Base-by-base conservation (phyloP, 2,329 filamentous ascomycete genomes). In the Thyridium curvatum region DNA sequence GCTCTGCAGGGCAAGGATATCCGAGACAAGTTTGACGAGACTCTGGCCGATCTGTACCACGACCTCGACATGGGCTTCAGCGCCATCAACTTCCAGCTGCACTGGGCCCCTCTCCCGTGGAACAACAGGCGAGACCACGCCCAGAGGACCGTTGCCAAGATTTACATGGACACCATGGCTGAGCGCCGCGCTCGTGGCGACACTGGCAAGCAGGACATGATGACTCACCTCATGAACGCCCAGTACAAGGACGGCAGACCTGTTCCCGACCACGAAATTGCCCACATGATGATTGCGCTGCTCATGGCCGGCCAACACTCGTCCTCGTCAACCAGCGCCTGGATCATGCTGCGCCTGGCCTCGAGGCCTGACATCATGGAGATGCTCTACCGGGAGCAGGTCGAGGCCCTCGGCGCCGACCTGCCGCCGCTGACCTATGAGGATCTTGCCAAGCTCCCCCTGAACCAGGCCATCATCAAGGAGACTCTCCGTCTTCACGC, bases 401-500 rank as follows among this genome's bases (percentile, higher is more conserved):
- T 85, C 50, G 62, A 74, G 39, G 74, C 74, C 40, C 73, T 95
- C 12, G 90, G 89, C 26, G 64, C 78, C 17, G 80, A 90, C 54
- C 75, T 93, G 34, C 86, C 85, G 14, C 71, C 79, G 12, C 73
- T 95, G 34, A 77, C 73, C 35, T 91, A 84, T 57, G 90, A 94
- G 48, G 76, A 84, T 48, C 74, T 96, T 13, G 71, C 82, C 50
- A 84, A 83, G 61, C 75, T 96, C 28, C 79, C 87, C 35, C 77
- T 96, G 15, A 86, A 94, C 69, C 74, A 82, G 52, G 84, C 87
- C 52, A 82, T 94, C 47, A 76, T 96, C 65, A 93, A 91, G 68
- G 90, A 96, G 66, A 94, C 90, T 3, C 82, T 96, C 30, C 85
- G 90, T 46, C 72, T 96, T 13, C 86, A 96, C 61, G 85, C 89